These are phyloP conservation scores for Tetraselmis striata DNA, from an alignment of 139 green algal genomes.

Conservation along the genomic window DNA sequence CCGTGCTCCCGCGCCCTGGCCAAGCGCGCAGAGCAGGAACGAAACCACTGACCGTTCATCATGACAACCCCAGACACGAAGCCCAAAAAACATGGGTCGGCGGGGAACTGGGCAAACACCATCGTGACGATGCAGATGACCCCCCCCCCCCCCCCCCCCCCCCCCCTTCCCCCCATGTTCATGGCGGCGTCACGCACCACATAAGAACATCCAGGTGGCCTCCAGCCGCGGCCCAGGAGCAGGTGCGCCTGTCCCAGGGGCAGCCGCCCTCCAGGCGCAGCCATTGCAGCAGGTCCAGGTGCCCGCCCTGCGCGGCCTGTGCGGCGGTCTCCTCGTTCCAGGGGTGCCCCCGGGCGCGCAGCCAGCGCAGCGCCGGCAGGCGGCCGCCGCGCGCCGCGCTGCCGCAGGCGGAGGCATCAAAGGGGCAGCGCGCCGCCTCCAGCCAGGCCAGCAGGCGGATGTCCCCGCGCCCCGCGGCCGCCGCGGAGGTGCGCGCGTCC, in stretches of 20 bases:
- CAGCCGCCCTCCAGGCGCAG: not conserved
- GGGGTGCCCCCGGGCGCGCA: not conserved
- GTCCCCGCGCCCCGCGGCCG: not conserved
- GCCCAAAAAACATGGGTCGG: not conserved
- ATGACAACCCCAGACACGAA: not conserved
- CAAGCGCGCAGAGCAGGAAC: not conserved
- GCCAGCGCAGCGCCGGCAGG: not conserved
- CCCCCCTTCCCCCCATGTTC: too few relatives aligned
- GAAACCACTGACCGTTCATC: too few relatives aligned
- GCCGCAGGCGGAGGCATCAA: not conserved
- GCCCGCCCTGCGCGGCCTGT: not conserved
- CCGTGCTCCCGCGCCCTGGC: not conserved
- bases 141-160: too few relatives aligned
- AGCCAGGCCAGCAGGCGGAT: not conserved
- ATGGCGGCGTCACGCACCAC: not conserved
- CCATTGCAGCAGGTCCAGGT: not conserved
- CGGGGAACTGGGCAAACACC: not conserved
- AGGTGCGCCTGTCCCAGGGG: constrained; percentile 6
- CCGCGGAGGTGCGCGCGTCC: not conserved
- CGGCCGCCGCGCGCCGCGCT: not conserved
- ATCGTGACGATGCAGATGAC: too few relatives aligned
- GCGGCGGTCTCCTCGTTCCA: not conserved
- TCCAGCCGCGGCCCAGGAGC: not conserved
- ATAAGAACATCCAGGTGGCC: constrained; percentile 10
- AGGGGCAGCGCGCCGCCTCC: not conserved